Base-by-base conservation (phyloP, 2,329 filamentous ascomycete genomes). In the Epichloe festucae region DNA sequence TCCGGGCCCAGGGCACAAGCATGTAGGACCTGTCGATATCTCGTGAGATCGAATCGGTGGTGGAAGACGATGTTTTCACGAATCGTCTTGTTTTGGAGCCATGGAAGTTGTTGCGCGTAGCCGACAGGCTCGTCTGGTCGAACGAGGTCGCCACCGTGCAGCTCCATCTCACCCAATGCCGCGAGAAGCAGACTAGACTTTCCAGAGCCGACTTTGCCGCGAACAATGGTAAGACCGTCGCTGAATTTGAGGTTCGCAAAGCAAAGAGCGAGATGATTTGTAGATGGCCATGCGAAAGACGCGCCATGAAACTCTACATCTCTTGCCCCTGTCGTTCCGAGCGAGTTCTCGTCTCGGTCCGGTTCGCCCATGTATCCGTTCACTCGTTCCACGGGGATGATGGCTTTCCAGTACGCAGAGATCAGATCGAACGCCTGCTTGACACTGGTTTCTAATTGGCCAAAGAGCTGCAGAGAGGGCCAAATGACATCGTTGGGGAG, bases 341-440 rank as follows among this genome's bases (percentile, higher is more conserved):
- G 59, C 4, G 71, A 69, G 3, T 65, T 64, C 31, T 77, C 73
- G 34, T 79, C 77, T 58, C 89, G 88, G 60, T 95, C 81, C 0
- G 87, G 87, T 65, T 95, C 89, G 0, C 73, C 71, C 87, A 95
- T 94, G 68, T 94, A 95, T 21, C 79, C 76, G 60, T 95, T 86
- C 19, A 95, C 88, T 57, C 89, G 83, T 8, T 78, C 80, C 55
- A 95, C 80, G 0, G 89, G 85, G 17, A 95, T 84, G n/a, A 79
- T 82, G 0, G 89, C 87, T 59, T 95, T 94, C 57, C 94, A 76
- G 4, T 91, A 69, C 0, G 84, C 78, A 0, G 85, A 89, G 43
- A 94, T 81, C 10, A 95, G 70, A 34, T 79, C 73, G 2, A 90
- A 90, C 0, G 94, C 69, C 49, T 89, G 85, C 51, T 83, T 81